Evolutionary conservation across 495 filamentous ascomycete genomes (phyloP), one percentile per base, ranked within the genome.

Genomic region (Sporormia fimetaria): DNA sequence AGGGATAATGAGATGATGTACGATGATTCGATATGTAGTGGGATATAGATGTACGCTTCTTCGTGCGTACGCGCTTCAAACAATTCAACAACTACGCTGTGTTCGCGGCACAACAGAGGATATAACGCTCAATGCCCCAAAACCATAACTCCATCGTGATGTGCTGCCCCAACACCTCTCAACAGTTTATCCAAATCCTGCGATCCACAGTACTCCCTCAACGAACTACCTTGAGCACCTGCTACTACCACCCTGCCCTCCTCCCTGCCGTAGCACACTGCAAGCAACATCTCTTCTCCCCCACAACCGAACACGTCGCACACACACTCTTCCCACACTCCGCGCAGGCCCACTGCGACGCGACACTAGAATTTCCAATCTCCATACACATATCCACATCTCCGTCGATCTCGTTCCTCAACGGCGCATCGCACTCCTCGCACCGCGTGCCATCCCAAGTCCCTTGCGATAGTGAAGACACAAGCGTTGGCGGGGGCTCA

Each of bases 391-490:
- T 51, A 11, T 38, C 51, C 15, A 46, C 41, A 33, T 63, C 57
- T 21, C 17, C 23, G 9, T 38, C 24, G 3, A 7, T 18, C 2
- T 48, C 40, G 11, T 16, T n/a, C n/a, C 31, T 21, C 4, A 54
- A 37, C 12, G 37, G 12, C 14, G 28, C 21, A 21, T 63, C 60
- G 52, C 60, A 63, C 32, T 63, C 60, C 20, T 61, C 56, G 38
- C 60, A 63, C 6, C 42, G 37, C 34, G 44, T 37, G 15, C 10
- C 26, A 14, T 47, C 34, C 21, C 20, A 26, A 11, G 20, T 38
- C 11, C 2, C 33, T 33, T 23, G 39, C 27, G 25, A 8, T 17
- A 29, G 7, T 14, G 20, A 12, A 33, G 22, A 7, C 26, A 30
- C 21, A 30, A 9, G 4, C n/a, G n/a, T n/a, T n/a, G 32, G 2